A percentile compares a stretch with the other conserved stretches of the same genome.
These are phyloP conservation scores for Harrya chromipes DNA, from an alignment of 768 basidiomycete genomes.

Conservation along the genomic window DNA sequence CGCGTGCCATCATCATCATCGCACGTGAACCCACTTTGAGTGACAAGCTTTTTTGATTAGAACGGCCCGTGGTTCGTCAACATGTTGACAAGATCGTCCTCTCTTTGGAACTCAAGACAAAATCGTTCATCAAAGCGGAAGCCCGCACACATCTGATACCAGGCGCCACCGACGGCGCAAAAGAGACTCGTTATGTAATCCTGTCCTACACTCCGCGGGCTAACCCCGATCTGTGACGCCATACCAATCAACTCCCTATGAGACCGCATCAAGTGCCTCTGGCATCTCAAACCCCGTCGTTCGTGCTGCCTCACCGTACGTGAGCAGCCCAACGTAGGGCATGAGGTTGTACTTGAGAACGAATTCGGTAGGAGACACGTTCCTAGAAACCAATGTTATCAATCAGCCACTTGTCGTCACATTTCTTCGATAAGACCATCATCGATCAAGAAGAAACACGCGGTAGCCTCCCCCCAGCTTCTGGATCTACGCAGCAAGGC, in stretches of 20 bases:
- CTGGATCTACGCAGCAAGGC: background rate
- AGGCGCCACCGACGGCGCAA: slow-evolving; percentile 13
- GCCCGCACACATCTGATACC: slow-evolving; percentile 7
- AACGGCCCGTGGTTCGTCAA: slow-evolving; percentile 4
- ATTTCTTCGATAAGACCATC: slow-evolving; percentile 11
- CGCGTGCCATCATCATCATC: slow-evolving; percentile 1
- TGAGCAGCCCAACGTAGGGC: slow-evolving; percentile 82
- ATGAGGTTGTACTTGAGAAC: slow-evolving; percentile 84
- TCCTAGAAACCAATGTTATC: slow-evolving; percentile 39
- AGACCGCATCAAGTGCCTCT: slow-evolving; percentile 31
- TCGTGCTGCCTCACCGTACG: slow-evolving; percentile 68
- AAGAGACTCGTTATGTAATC: slow-evolving; percentile 19
- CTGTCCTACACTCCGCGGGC: slow-evolving; percentile 10
- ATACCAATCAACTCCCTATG: slow-evolving; percentile 12
- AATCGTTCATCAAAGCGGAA: slow-evolving; percentile 1
- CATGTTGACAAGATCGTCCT: background rate
- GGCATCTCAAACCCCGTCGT: slow-evolving; percentile 39
- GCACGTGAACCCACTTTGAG: slow-evolving; percentile 12
- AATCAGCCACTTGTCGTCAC: background rate
- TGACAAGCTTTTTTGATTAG: slow-evolving; percentile 22
- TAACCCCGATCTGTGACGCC: slow-evolving; percentile 9
- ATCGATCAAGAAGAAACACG: slow-evolving; percentile 17
- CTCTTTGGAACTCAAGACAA: background rate
- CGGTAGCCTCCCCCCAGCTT: slow-evolving; percentile 10
- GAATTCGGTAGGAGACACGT: slow-evolving; percentile 63